These are phyloP conservation scores for Golubevia sp. DNA, from an alignment of 1,284 basidiomycete species.

Conservation along the genomic window DNA sequence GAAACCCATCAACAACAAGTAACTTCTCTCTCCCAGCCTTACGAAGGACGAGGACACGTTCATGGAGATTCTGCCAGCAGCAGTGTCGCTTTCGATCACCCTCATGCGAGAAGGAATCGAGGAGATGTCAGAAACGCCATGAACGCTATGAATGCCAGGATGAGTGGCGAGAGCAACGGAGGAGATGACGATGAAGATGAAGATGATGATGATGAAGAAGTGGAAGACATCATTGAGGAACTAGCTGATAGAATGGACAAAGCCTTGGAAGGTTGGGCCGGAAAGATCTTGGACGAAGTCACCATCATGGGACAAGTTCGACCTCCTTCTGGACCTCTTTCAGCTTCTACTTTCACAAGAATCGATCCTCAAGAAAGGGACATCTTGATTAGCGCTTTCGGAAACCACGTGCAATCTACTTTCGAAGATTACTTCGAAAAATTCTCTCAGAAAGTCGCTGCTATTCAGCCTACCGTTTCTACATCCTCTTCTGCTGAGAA, in stretches of 20 bases:
- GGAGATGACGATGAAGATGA: slow-evolving; percentile 8
- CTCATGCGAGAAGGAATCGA: not conserved
- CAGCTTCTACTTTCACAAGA: not conserved
- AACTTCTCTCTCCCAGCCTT: not conserved
- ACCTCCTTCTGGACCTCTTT: slow-evolving; percentile 7
- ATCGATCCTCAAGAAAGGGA: slow-evolving; percentile 7
- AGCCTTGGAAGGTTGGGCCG: slow-evolving; percentile 46
- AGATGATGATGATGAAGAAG: slow-evolving; percentile 30
- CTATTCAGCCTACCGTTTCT: slow-evolving; percentile 1
- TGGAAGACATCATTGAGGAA: slow-evolving; percentile 45
- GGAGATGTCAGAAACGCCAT: not conserved
- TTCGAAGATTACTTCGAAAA: slow-evolving; percentile 5
- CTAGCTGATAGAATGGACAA: slow-evolving; percentile 38
- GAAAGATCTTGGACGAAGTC: slow-evolving; percentile 49
- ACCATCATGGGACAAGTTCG: slow-evolving; percentile 51
- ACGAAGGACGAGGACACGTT: not conserved
- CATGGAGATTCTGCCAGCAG: not conserved
- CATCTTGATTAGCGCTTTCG: slow-evolving; percentile 8
- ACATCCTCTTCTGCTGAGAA: not conserved
- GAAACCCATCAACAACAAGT: not conserved
- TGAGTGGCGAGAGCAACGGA: not conserved
- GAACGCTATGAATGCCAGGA: no score
- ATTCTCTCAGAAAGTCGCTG: slow-evolving; percentile 5
- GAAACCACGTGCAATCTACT: slow-evolving; percentile 5
- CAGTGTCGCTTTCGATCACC: no score